phyloP scores from a whole-genome alignment of 345 rosid genomes.

The Triadica sebifera region DNA sequence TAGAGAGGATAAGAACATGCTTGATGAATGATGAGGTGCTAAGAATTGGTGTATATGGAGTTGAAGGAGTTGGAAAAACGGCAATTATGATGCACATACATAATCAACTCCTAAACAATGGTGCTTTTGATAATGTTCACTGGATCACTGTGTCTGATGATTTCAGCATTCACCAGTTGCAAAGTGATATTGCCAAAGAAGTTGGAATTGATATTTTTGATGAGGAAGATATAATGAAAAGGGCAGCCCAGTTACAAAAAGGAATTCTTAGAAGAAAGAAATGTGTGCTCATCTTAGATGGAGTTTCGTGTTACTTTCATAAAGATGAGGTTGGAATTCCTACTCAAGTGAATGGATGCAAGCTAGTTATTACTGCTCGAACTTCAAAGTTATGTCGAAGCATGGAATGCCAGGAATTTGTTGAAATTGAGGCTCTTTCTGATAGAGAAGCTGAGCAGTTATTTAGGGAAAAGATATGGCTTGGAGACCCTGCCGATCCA shows the following conservation, averaged over 20 bases:
- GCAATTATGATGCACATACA: constrained; percentile 8
- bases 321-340: constrained; percentile 18
- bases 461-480: neutral
- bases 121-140: constrained; percentile 11
- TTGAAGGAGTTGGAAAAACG: constrained; percentile 23
- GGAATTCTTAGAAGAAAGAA: neutral
- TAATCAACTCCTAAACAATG: constrained; percentile 9
- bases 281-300: constrained; percentile 19
- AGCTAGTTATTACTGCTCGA: constrained; percentile 18
- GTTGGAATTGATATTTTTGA: neutral
- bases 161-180: constrained; percentile 6
- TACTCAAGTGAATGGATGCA: neutral
- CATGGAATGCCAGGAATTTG: neutral
- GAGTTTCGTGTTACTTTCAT: neutral
- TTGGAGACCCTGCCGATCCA: neutral
- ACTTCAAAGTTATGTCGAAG: neutral
- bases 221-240: constrained; percentile 5
- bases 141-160: constrained; percentile 14
- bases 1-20: constrained; percentile 2
- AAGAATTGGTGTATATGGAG: constrained; percentile 28
- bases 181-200: constrained; percentile 11
- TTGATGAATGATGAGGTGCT: constrained; percentile 1
- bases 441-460: neutral
- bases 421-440: constrained; percentile 8
- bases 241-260: neutral